Conservation (phyloP, 371 early-diverging fungal genomes). For the Rhizomucor miehei region DNA sequence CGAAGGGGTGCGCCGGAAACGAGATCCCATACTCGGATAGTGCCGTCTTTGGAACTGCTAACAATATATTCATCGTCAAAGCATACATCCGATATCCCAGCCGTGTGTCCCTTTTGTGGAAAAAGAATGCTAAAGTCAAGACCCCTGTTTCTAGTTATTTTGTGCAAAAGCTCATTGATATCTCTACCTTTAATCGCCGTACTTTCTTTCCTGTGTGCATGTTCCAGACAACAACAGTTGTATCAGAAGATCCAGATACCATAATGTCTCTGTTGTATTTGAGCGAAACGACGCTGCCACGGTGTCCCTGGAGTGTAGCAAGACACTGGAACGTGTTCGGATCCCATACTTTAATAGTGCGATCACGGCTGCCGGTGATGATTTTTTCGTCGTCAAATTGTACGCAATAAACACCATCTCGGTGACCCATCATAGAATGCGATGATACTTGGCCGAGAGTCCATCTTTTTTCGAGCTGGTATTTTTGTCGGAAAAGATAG, state of each 20-base stretch:
- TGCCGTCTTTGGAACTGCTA: conserved; percentile 90
- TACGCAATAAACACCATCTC: conserved; percentile 91
- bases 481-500: conserved; percentile 30
- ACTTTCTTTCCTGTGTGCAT: conserved; percentile 41
- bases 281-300: conserved; percentile 45
- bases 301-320: conserved; percentile 80
- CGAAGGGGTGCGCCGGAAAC: conserved; percentile 45
- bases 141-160: neutral
- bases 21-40: conserved; percentile 84
- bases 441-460: conserved; percentile 5
- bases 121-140: neutral
- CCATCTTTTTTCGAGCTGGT: conserved; percentile 19
- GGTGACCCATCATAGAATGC: conserved; percentile 66
- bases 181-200: conserved; percentile 39
- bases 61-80: conserved; percentile 72
- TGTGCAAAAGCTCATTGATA: no score
- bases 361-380: conserved; percentile 93
- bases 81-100: conserved; percentile 79
- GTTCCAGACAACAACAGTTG: conserved; percentile 81
- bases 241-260: conserved; percentile 92
- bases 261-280: conserved; percentile 79
- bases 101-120: conserved; percentile 55
- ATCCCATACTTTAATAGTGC: conserved; percentile 82
- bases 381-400: conserved; percentile 83
- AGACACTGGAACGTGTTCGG: conserved; percentile 58